Evolutionary conservation across 2,329 filamentous ascomycete genomes (phyloP).

Genomic region (Alternaria arborescens): DNA sequence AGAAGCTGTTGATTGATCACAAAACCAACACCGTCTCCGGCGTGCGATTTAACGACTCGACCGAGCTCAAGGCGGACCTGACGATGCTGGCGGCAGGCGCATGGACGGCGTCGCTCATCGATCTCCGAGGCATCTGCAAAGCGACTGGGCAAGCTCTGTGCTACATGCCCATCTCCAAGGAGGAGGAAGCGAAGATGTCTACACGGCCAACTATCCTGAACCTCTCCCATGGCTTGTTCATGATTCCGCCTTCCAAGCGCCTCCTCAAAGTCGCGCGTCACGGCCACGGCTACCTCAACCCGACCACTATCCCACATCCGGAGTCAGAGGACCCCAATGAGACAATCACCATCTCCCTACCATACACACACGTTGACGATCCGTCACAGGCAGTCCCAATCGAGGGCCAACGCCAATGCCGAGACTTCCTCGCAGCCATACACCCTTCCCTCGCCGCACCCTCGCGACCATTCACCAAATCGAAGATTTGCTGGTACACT

Average conservation of each 20-base stretch:
- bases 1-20: slow-evolving; percentile 52
- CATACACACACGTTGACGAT: slow-evolving; percentile 63
- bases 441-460: slow-evolving; percentile 44
- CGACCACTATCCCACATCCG: slow-evolving; percentile 57
- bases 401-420: slow-evolving; percentile 45
- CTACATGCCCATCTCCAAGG: slow-evolving; percentile 76
- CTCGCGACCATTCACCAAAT: slow-evolving; percentile 56
- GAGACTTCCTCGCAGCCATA: slow-evolving; percentile 41
- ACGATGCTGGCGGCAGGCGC: slow-evolving; percentile 85
- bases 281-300: slow-evolving; percentile 60
- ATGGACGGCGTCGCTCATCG: slow-evolving; percentile 81
- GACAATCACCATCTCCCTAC: slow-evolving; percentile 58
- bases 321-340: slow-evolving; percentile 48
- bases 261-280: slow-evolving; percentile 61
- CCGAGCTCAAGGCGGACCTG: slow-evolving; percentile 69
- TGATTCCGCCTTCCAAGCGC: slow-evolving; percentile 69
- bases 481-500: slow-evolving; percentile 65
- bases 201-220: slow-evolving; percentile 77
- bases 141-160: slow-evolving; percentile 84
- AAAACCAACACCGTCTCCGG: slow-evolving; percentile 60
- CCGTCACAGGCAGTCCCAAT: slow-evolving; percentile 41
- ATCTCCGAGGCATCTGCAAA: slow-evolving; percentile 77
- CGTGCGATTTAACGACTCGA: slow-evolving; percentile 62
- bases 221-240: slow-evolving; percentile 74
- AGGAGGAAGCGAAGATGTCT: slow-evolving; percentile 72